Conservation (phyloP, 495 filamentous ascomycete species). For the Glutinoglossum americanum region DNA sequence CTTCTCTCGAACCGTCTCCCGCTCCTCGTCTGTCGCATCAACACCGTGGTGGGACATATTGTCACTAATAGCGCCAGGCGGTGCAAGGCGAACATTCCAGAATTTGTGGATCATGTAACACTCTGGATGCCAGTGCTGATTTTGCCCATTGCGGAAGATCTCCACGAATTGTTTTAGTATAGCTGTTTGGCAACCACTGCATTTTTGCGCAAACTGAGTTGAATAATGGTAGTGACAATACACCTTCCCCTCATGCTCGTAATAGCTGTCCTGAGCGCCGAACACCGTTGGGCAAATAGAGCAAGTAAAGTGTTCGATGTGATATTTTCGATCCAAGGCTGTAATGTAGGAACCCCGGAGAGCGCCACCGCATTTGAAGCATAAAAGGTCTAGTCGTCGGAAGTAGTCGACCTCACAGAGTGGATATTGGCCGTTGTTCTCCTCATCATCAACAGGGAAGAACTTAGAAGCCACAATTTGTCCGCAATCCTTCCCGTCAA, state of each 20-base stretch:
- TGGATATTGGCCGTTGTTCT: slow-evolving; percentile 70
- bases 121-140: slow-evolving; percentile 99
- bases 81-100: slow-evolving; percentile 85
- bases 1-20: slow-evolving; percentile 53
- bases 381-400: slow-evolving; percentile 72
- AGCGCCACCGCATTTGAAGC: slow-evolving; percentile 78
- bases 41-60: neutral
- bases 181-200: slow-evolving; percentile 91
- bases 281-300: slow-evolving; percentile 94
- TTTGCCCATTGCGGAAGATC: slow-evolving; percentile 90
- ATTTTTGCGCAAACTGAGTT: slow-evolving; percentile 87
- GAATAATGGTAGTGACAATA: slow-evolving; percentile 99
- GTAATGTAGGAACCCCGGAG: slow-evolving; percentile 97
- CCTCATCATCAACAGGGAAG: slow-evolving; percentile 85
- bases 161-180: slow-evolving; percentile 99
- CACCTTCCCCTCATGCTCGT: slow-evolving; percentile 89
- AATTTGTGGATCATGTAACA: slow-evolving; percentile 99
- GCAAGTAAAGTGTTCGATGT: slow-evolving; percentile 98
- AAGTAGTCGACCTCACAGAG: slow-evolving; percentile 98
- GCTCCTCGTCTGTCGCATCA: slow-evolving; percentile 50
- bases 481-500: slow-evolving; percentile 55
- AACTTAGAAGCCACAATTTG: slow-evolving; percentile 96
- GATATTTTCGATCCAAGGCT: slow-evolving; percentile 90
- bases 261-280: slow-evolving; percentile 93
- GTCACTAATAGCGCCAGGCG: slow-evolving; percentile 27